These are phyloP conservation scores for Metschnikowia matae DNA, from an alignment of 805 yeast species.

Conservation along the genomic window DNA sequence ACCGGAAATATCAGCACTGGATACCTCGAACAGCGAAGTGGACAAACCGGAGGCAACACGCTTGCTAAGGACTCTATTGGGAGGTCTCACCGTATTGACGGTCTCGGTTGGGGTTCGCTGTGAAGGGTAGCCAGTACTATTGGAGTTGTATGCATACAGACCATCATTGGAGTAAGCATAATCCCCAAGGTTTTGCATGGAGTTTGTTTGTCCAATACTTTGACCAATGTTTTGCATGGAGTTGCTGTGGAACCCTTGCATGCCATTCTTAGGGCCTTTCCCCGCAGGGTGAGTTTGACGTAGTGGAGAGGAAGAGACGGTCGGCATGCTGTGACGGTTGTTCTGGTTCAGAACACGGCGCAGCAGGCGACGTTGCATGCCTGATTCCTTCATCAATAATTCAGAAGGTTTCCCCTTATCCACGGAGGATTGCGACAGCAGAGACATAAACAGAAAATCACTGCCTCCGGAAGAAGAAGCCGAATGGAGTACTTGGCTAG, in stretches of 20 bases:
- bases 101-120: too few species aligned
- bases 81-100: background rate
- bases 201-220: too few species aligned
- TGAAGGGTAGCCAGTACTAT: background rate
- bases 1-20: constrained; percentile 4
- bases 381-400: background rate
- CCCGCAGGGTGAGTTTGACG: background rate
- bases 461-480: constrained; percentile 18
- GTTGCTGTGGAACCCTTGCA: too few species aligned
- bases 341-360: background rate
- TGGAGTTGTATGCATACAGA: too few species aligned
- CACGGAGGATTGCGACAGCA: constrained; percentile 27
- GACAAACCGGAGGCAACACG: background rate
- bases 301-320: background rate
- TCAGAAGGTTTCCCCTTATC: constrained; percentile 3
- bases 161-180: too few species aligned
- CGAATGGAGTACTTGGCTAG: background rate
- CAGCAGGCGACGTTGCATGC: background rate
- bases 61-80: background rate
- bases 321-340: constrained; percentile 8
- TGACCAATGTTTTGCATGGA: too few species aligned
- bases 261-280: background rate
- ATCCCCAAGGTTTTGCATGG: too few species aligned
- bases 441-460: constrained; percentile 32
- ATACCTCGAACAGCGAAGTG: constrained; percentile 1